Base-by-base conservation (phyloP, 495 filamentous ascomycete species). In the Terfezia boudieri region DNA sequence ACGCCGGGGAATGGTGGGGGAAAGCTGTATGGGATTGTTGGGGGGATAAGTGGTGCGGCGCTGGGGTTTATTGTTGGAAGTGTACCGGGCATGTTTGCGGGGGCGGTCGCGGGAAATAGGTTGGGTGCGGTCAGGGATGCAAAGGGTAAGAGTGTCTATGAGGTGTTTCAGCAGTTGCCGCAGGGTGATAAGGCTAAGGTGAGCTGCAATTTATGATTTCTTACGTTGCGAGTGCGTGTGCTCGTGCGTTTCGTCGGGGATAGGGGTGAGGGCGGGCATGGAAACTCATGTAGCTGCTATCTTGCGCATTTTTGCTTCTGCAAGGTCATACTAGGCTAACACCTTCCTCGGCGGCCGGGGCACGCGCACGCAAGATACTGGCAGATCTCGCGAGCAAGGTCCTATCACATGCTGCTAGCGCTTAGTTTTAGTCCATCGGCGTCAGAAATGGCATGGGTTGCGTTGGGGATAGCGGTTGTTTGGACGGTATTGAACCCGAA, bases 1-100 rank as follows among this genome's bases (percentile, higher is more conserved):
- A 67, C 71, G 16, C 61, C 68, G 12, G 66, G 58, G 16, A 53
- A 54, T 4, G 54, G 65, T 3, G 60, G 63, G 2, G 60, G 61
- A 16, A 80, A 81, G 16, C 87, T 96, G 65, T 98, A 90, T 89
- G 73, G 79, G 26, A 60, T 94, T 37, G 68, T 95, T 9, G 90
- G 90, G 11, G 86, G 85, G 2, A 58, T 92, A 9, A 89, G 84
- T 63, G 90, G 90, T 22, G 87, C 83, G 49, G 85, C 86, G 7
- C 74, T 98, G 66, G 90, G 90, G 0, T 98, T 94, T 61, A 98
- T 98, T 59, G 76, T 94, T 4, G 90, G 80, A 8, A 96, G 94
- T 63, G 73, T 94, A 17, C 85, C 90, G 0, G 90, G 90, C 0
- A 76, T 86, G 54, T 57, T 96, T 20, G 92, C 89, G 14, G 90